Base-by-base conservation (phyloP, 2,329 filamentous ascomycete genomes). In the Aureobasidium zeae region DNA sequence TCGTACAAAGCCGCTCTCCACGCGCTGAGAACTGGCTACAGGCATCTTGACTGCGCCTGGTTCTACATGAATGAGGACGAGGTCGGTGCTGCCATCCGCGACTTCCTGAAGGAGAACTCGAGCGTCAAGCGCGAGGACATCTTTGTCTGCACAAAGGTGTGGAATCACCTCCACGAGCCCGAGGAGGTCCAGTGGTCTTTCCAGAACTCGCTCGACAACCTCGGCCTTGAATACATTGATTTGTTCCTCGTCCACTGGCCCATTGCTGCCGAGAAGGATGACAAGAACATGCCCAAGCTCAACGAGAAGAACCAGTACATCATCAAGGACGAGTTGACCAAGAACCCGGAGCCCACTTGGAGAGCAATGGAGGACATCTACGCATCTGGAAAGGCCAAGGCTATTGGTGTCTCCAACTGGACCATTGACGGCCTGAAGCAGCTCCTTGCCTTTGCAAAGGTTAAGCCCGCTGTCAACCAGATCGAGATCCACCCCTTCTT, bases 341-440 rank as follows among this genome's bases (percentile, higher is more conserved):
- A 79, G 56, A 79, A 83, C 67, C 78, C 73, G 1, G 69, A 74
- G 62, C 73, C 74, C 20, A 81, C 77, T 34, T 77, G 74, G 74
- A 64, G 68, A 29, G 73, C 73, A 33, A 75, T 81, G 74, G 77
- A 81, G 60, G 67, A 66, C 46, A 60, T 79, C n/a, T 63, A 73
- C 6, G 59, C 62, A 29, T 66, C 67, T 29, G 71, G 72, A 49
- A 77, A 77, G 58, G 67, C 70, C 16, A 67, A 68, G 48, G 65
- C 67, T 28, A 72, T 74, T 44, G 71, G 71, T 36, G 68, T 74
- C 25, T 71, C 65, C 53, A 74, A 74, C 61, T 73, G 69, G 58
- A 70, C 65, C 16, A 58, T 63, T 34, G 48, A 56, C 6, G 59
- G 60, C 13, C 58, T 72, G 15, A 59, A 69, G 52, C 53, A 63